Evolutionary conservation across 257 asterid species (phyloP).

Genomic region (Orobanche coerulescens): DNA sequence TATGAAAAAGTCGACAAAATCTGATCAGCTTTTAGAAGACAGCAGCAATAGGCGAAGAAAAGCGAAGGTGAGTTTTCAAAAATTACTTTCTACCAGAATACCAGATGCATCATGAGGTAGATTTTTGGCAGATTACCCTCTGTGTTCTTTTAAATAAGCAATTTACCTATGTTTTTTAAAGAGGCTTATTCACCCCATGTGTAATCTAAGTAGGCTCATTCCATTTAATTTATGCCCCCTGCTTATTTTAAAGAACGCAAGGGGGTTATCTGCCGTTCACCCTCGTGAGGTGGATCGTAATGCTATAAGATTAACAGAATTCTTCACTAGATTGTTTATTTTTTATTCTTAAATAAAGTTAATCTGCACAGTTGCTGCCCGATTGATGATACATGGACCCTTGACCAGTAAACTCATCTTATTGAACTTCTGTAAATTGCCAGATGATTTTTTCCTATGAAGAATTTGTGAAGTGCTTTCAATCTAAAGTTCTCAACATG

Average conservation of each 20-base stretch:
- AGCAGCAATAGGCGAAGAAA: constrained; percentile 36
- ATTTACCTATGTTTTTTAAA: too few relatives aligned
- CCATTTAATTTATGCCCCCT: too few relatives aligned
- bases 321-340: neutral
- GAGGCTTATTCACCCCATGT: too few relatives aligned
- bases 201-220: too few relatives aligned
- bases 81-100: constrained; percentile 8
- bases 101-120: neutral
- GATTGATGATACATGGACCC: constrained; percentile 18
- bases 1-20: constrained; percentile 40
- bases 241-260: too few relatives aligned
- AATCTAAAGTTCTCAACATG: constrained; percentile 43
- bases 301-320: neutral
- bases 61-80: constrained; percentile 46
- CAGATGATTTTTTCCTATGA: constrained; percentile 91
- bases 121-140: too few relatives aligned
- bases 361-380: too few relatives aligned
- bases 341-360: too few relatives aligned
- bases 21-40: constrained; percentile 35
- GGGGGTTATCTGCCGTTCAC: too few relatives aligned
- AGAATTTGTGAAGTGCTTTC: constrained; percentile 71
- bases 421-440: constrained; percentile 17
- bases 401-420: constrained; percentile 10
- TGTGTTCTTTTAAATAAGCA: too few relatives aligned
- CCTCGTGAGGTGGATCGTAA: too few relatives aligned